Conservation (phyloP, 768 basidiomycete genomes). For the Clitopilus hobsonii region DNA sequence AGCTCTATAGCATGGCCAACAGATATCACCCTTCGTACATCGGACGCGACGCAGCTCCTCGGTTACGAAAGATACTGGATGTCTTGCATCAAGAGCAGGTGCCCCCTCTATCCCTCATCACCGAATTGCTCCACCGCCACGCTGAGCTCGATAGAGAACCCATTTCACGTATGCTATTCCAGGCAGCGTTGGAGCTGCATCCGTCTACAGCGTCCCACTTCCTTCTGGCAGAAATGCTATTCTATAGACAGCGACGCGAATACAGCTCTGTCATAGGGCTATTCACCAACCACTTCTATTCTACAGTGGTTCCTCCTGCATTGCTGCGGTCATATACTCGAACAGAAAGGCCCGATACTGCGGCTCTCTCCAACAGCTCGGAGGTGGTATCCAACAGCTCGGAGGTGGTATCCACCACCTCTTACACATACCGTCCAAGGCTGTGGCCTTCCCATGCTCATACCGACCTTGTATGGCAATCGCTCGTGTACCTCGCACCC, state of each 20-base stretch:
- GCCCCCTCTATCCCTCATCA: slow-evolving; percentile 5
- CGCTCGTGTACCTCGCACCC: slow-evolving; percentile 23
- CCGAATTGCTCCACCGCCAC: neutral
- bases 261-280: slow-evolving; percentile 32
- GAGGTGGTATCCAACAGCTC: too few species aligned
- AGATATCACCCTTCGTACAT: neutral
- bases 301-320: slow-evolving; percentile 48
- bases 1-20: too few species aligned
- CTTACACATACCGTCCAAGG: slow-evolving; percentile 3
- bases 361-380: too few species aligned
- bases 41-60: neutral
- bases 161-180: slow-evolving; percentile 28
- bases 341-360: slow-evolving; percentile 10
- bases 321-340: too few species aligned
- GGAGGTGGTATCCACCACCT: too few species aligned
- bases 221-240: slow-evolving; percentile 39
- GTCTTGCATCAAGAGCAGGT: neutral
- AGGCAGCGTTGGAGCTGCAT: slow-evolving; percentile 19
- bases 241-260: slow-evolving; percentile 23
- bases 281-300: slow-evolving; percentile 48
- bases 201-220: slow-evolving; percentile 19
- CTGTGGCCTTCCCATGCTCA: slow-evolving; percentile 29
- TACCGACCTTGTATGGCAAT: slow-evolving; percentile 34
- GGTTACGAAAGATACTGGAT: neutral
- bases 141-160: slow-evolving; percentile 21